Evolutionary conservation across 139 green algal genomes (phyloP), one percentile per base, ranked within the genome.

Genomic region (Pleodorina starrii): DNA sequence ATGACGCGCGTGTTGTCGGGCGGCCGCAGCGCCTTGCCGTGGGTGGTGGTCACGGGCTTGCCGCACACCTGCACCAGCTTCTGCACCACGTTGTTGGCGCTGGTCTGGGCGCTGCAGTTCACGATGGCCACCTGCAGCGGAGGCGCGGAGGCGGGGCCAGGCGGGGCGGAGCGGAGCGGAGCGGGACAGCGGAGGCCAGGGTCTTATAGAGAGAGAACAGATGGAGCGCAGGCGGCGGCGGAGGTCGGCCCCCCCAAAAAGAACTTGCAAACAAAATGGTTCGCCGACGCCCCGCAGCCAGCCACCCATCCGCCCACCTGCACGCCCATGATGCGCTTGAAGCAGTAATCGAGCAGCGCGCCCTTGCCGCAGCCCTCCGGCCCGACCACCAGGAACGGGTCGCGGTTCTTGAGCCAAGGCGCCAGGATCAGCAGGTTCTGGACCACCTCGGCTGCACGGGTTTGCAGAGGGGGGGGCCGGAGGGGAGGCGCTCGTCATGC

Each of bases 11-110:
- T 93, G 48, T 93, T 94, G 63, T 95, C 94, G 9, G 91, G 92
- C 25, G 95, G 95, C 21, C 93, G 90, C 87, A 98, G 86, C 66
- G 95, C 93, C 60, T 95, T 93, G 72, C 94, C 94, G 25, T 57
- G 92, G 82, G 84, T 95, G 48, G 92, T 97, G 27, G 90, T 96
- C 21, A 96, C 93, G 11, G 96, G 94, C 90, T 95, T 95, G 75
- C 95, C 96, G 77, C 96, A 98, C 46, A 95, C 91, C 90, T 96
- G 94, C 84, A 94, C 88, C 57, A 98, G 90, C 92, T 97, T 97
- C 71, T 97, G 93, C 0, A 98, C 93, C 27, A 96, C 91, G 88
- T 96, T 94, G 21, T 88, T 89, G 27, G 96, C 95, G 36, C 63
- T 94, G 51, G 96, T 97, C 89, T 97, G 94, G 0, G 95, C 94